Evolutionary conservation across 192 early-diverging fungal genomes (phyloP).

Genomic region (Umbelopsis isabellina): DNA sequence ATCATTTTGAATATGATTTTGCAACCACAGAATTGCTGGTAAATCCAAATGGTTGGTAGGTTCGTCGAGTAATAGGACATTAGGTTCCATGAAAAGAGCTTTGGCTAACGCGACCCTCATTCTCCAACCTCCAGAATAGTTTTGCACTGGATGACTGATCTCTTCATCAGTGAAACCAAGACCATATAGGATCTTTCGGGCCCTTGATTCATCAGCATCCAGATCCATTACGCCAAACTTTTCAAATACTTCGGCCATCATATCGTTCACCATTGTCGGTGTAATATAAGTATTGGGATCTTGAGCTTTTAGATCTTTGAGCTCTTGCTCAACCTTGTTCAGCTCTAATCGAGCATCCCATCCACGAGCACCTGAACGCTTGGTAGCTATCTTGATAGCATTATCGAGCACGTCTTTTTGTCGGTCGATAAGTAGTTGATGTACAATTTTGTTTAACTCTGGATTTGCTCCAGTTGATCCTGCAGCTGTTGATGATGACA

Average conservation of each 20-base stretch:
- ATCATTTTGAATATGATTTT: conserved; percentile 69
- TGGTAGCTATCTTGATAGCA: conserved; percentile 61
- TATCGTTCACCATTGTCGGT: conserved; percentile 53
- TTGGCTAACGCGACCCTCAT: conserved; percentile 87
- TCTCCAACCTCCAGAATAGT: conserved; percentile 86
- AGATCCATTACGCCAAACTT: conserved; percentile 66
- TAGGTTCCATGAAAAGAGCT: conserved; percentile 81
- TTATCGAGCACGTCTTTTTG: conserved; percentile 45
- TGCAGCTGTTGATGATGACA: background rate
- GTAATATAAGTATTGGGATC: conserved; percentile 38
- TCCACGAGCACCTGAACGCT: conserved; percentile 71
- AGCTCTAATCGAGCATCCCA: conserved; percentile 60
- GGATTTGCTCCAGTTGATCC: background rate
- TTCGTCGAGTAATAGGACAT: conserved; percentile 85
- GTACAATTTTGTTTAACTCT: conserved; percentile 37
- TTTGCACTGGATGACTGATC: conserved; percentile 66
- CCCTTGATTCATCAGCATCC: conserved; percentile 66
- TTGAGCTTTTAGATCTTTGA: conserved; percentile 42
- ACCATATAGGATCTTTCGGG: conserved; percentile 70
- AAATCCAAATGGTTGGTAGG: conserved; percentile 92
- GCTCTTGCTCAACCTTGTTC: conserved; percentile 42
- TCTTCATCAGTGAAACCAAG: conserved; percentile 72
- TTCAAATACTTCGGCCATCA: conserved; percentile 58
- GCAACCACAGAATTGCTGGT: conserved; percentile 91
- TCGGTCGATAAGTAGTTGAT: conserved; percentile 47